phyloP scores from a whole-genome alignment of 768 basidiomycete genomes.

The Leccinellum rugosiceps region DNA sequence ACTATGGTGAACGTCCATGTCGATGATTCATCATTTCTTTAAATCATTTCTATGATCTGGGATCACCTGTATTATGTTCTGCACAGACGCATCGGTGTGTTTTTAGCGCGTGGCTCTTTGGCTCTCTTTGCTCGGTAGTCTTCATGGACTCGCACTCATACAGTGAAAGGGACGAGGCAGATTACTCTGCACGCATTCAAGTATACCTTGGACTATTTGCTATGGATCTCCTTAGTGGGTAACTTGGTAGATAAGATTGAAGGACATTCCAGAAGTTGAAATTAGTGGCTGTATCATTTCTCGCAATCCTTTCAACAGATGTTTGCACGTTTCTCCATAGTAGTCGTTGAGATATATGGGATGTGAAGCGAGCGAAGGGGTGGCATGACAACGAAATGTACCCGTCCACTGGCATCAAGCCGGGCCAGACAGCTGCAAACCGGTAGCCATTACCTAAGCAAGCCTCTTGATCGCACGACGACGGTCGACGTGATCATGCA shows the following conservation, averaged over 20 bases:
- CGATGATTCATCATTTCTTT: background rate
- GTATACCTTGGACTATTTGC: background rate
- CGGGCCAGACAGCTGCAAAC: too few species aligned
- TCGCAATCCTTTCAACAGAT: too few species aligned
- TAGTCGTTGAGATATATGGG: too few species aligned
- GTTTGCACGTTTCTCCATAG: too few species aligned
- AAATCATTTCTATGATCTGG: background rate
- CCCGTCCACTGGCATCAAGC: too few species aligned
- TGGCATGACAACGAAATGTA: too few species aligned
- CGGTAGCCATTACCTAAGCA: slow-evolving; percentile 11
- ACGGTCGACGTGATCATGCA: slow-evolving; percentile 32
- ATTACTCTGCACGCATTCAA: background rate
- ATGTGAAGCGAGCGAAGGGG: too few species aligned
- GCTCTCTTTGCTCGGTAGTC: background rate
- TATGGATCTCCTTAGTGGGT: background rate
- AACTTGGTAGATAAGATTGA: background rate
- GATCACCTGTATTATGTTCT: background rate
- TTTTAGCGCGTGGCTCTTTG: background rate
- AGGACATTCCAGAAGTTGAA: background rate
- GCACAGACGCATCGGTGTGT: background rate
- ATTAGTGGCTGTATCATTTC: too few species aligned
- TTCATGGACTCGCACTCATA: background rate
- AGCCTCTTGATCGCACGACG: background rate
- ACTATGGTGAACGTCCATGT: background rate
- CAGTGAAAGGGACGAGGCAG: too few species aligned